These are phyloP conservation scores for Psilocybe cyanescens DNA, from an alignment of 768 basidiomycete species.

Conservation along the genomic window DNA sequence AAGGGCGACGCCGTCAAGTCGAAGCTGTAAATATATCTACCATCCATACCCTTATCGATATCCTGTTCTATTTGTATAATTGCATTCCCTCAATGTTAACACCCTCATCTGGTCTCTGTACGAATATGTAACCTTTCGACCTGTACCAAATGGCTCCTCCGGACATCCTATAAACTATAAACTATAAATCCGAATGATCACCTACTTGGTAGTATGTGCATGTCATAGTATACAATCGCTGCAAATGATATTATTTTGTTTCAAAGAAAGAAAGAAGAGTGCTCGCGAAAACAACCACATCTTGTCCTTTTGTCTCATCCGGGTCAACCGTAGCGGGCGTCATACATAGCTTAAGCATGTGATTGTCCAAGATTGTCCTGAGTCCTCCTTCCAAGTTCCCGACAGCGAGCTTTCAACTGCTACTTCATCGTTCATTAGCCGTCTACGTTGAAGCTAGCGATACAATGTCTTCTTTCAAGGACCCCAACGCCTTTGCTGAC, in stretches of 20 bases:
- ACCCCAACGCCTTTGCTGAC: slow-evolving; percentile 63
- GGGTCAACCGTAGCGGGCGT: background rate
- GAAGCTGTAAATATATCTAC: slow-evolving; percentile 44
- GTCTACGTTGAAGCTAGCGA: background rate
- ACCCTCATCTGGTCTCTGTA: background rate
- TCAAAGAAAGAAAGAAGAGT: no score
- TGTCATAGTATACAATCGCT: no score
- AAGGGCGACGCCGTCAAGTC: slow-evolving; percentile 49
- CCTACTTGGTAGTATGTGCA: no score
- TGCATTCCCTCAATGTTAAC: slow-evolving; percentile 5
- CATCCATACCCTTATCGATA: slow-evolving; percentile 5
- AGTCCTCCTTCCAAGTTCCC: background rate
- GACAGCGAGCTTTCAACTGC: background rate
- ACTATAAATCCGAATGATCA: background rate
- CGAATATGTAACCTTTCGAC: background rate
- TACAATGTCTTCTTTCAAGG: slow-evolving; percentile 43
- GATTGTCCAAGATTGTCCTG: background rate
- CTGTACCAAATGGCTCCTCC: no score
- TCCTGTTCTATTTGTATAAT: slow-evolving; percentile 8
- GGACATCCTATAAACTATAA: background rate
- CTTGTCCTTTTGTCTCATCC: no score
- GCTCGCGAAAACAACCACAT: background rate
- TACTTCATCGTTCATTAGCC: background rate
- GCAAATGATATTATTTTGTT: no score
- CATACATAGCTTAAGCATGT: slow-evolving; percentile 2